Evolutionary conservation across 306 rosid species (phyloP).

Genomic region (Begonia fuchsioides): DNA sequence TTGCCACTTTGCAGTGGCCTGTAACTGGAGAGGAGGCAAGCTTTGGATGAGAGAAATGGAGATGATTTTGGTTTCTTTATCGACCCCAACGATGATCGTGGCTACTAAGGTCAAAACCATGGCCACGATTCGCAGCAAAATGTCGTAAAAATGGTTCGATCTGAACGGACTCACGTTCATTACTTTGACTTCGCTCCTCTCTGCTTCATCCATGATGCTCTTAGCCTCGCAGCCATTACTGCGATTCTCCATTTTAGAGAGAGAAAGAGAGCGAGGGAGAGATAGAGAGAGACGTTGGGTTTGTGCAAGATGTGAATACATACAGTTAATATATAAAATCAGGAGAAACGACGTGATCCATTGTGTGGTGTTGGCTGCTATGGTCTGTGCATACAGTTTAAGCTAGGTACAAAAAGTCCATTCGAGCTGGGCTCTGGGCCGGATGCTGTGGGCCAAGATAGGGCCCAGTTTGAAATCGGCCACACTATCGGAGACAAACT

Average conservation of each 20-base stretch:
- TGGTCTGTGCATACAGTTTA: too few species aligned
- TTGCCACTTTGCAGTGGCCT: constrained; percentile 51
- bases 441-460: too few species aligned
- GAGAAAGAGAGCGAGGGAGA: constrained; percentile 2
- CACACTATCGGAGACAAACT: too few species aligned
- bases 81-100: constrained; percentile 27
- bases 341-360: too few species aligned
- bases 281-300: too few species aligned
- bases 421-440: too few species aligned
- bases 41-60: constrained; percentile 8
- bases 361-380: too few species aligned
- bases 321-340: too few species aligned
- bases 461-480: too few species aligned
- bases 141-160: constrained; percentile 8
- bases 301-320: too few species aligned
- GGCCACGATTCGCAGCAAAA: constrained; percentile 19
- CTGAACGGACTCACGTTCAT: constrained; percentile 10
- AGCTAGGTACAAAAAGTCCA: too few species aligned
- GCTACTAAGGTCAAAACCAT: constrained; percentile 30
- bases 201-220: constrained; percentile 13
- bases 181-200: constrained; percentile 21
- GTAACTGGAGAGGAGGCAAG: constrained; percentile 25
- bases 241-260: constrained; percentile 5
- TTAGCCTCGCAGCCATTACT: background rate
- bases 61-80: constrained; percentile 25